Base-by-base conservation (phyloP, 805 yeast genomes). In the Candida dajiaensis region DNA sequence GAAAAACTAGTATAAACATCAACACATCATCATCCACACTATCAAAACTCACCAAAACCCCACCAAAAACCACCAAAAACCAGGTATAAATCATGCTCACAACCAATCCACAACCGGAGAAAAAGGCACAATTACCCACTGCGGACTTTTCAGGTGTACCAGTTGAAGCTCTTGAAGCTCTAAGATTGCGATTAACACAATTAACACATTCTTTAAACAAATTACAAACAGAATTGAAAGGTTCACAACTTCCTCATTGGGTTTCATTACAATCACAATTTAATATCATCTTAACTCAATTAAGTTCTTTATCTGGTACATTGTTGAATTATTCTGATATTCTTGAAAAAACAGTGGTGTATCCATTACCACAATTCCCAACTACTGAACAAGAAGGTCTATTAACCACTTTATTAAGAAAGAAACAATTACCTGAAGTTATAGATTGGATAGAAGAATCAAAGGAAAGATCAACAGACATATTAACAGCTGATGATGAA, bases 381-480 rank as follows among this genome's bases (percentile, higher is more conserved):
- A 79, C 95, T 0, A 77, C 88, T 1, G 85, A 87, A 39, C 90
- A 87, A 52, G 90, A 86, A 57, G 86, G 89, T 2, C 71, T 94
- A 31, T 67, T 90, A 43, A 85, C 95, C 0, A 89, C 97, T 0
- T 69, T 94, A 49, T 65, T 94, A 49, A 75, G 98, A 48, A 94
- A 90, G 62, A 92, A 90, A 61, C 83, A 84, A 42, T 69, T 87
- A 11, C 98, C 99, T 0, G 97, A 90, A 51, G 95, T 92, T 2
- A 86, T 81, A 43, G 85, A 80, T 41, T 92, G 98, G 97, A 77
- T 89, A 8, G 72, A 72, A 29, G 64, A 68, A 19, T 78, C 78
- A 2, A 66, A 59, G 38, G 67, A 65, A 37, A 52, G 58, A 13
- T 54, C 64, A 13, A 47, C 47, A 1, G 55, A 50, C 23, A 47